These are phyloP conservation scores for Xerocomellus chrysenteron DNA, from an alignment of 768 basidiomycete species.

Conservation along the genomic window DNA sequence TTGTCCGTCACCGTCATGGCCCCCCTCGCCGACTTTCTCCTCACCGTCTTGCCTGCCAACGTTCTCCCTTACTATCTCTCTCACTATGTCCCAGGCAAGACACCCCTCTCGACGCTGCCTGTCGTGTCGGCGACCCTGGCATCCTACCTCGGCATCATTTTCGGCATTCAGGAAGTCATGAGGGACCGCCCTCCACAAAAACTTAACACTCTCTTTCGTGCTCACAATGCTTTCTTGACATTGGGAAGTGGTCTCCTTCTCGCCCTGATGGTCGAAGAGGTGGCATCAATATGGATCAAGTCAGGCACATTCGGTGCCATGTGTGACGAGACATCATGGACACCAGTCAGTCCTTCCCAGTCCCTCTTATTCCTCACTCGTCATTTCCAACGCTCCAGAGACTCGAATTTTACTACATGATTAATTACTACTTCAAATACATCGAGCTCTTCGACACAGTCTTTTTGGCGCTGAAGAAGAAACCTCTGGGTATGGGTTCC, in stretches of 20 bases:
- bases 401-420: conserved; percentile 95
- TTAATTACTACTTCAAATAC: conserved; percentile 99
- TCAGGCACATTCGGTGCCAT: conserved; percentile 74
- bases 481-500: conserved; percentile 75
- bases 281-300: conserved; percentile 73
- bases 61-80: conserved; percentile 35
- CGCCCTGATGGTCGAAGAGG: conserved; percentile 88
- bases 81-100: conserved; percentile 54
- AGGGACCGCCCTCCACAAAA: conserved; percentile 68
- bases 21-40: conserved; percentile 71
- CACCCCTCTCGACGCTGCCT: conserved; percentile 59
- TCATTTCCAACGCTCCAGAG: conserved; percentile 44
- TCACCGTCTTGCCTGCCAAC: conserved; percentile 54
- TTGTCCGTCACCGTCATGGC: conserved; percentile 50
- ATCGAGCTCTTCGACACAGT: conserved; percentile 95
- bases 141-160: conserved; percentile 86
- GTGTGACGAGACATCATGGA: conserved; percentile 80
- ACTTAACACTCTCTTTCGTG: conserved; percentile 81
- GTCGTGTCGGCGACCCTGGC: conserved; percentile 68
- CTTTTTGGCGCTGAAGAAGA: conserved; percentile 98
- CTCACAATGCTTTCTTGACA: conserved; percentile 89
- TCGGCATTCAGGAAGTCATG: conserved; percentile 83
- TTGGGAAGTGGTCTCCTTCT: conserved; percentile 82
- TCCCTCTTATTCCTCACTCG: not conserved
- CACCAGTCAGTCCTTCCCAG: conserved; percentile 58